These are phyloP conservation scores for Phytophthora cryptogea DNA, from an alignment of 352 stramenopile species.

Conservation along the genomic window DNA sequence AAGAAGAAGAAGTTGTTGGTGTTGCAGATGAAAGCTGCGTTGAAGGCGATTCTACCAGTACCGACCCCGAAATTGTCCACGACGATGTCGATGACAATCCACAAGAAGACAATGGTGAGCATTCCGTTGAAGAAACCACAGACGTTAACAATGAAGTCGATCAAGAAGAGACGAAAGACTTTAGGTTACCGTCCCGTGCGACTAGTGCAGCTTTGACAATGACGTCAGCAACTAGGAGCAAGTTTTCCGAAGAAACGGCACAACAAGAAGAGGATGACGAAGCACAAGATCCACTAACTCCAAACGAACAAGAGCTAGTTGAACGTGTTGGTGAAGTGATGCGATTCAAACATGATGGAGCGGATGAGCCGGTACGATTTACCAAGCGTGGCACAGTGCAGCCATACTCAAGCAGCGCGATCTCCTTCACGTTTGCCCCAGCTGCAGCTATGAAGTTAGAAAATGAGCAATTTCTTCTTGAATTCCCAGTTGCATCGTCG, in stretches of 20 bases:
- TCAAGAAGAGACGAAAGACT: not conserved
- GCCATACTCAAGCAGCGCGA: slow-evolving; percentile 46
- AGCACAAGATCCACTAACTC: slow-evolving; percentile 17
- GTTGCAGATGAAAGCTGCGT: not conserved
- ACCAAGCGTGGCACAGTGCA: slow-evolving; percentile 45
- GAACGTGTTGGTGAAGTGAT: slow-evolving; percentile 31
- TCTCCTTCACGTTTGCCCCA: slow-evolving; percentile 71
- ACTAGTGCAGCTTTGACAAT: slow-evolving; percentile 13
- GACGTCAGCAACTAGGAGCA: not conserved
- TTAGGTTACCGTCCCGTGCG: slow-evolving; percentile 1
- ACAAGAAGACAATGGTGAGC: slow-evolving; percentile 12
- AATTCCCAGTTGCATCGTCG: slow-evolving; percentile 33
- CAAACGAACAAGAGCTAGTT: slow-evolving; percentile 43
- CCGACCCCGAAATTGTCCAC: not conserved
- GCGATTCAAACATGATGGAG: slow-evolving; percentile 45
- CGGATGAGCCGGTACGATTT: slow-evolving; percentile 47
- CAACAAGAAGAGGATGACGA: not conserved
- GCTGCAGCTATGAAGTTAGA: slow-evolving; percentile 39
- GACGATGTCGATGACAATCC: slow-evolving; percentile 2
- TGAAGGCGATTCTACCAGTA: not conserved
- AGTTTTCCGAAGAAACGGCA: not conserved
- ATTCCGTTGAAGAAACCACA: not conserved
- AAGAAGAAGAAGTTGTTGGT: not conserved
- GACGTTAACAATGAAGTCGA: not conserved
- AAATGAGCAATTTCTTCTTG: slow-evolving; percentile 39